Evolutionary conservation across 768 basidiomycete species (phyloP), one percentile per base, ranked within the genome.

Genomic region (Tubosaeta sp.): DNA sequence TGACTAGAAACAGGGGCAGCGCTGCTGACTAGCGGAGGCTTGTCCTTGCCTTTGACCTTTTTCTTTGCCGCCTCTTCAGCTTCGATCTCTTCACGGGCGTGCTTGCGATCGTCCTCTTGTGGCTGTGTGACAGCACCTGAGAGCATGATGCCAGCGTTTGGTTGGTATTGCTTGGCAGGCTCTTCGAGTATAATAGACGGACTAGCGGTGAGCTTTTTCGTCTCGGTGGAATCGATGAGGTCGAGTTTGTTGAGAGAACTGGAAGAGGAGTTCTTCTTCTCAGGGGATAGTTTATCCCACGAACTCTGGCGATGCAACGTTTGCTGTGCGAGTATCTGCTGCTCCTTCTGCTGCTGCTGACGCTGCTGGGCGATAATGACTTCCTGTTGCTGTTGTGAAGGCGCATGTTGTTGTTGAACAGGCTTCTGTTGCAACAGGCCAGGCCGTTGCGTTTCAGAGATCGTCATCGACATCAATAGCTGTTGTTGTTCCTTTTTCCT

Each of bases 171-270:
- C 38, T 53, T 64, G 59, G 44, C 59, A 29, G 71, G 75, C 29
- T 70, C 76, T 16, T 81, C 82, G 14, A 86, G 84, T 11, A 83
- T 88, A 19, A 95, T 82, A 2, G 79, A 74, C 1, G 93, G 93
- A 0, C 91, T 95, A 52, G 81, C 83, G 10, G 83, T 86, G 50
- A 93, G 73, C 58, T 88, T 85, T 50, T 80, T 79, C 6, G 92
- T 93, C 63, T 90, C 93, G 2, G 73, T 80, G 6, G 72, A 80
- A 46, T 87, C 82, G 1, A 80, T 76, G 13, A 85, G 86, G 67
- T 93, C 92, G 53, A 84, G 69, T 62, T 53, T 67, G 33, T 25
- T 60, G 35, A 60, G 55, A 25, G 68, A 64, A 7, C 61, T 59
- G 5, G 72, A 62, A 12, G 71, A 70, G n/a, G 59, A 43, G 17